A percentile compares a stretch with the other conserved stretches of the same genome.
These are phyloP conservation scores for Fagus sylvatica DNA, from an alignment of 306 rosid species.

Conservation along the genomic window DNA sequence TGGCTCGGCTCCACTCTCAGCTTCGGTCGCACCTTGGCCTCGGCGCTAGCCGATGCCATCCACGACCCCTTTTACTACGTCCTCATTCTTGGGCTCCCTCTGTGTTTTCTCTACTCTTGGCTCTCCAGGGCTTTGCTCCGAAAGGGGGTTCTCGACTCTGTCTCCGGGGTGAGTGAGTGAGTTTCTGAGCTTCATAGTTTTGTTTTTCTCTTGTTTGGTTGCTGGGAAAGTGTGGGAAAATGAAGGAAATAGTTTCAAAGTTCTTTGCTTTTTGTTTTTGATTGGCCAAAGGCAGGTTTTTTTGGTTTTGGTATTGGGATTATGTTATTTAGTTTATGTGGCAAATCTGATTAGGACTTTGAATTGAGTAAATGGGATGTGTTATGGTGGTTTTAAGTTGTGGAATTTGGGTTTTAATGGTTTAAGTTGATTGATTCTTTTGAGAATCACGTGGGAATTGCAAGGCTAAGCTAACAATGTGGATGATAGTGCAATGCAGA, in stretches of 20 bases:
- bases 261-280: no score
- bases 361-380: neutral
- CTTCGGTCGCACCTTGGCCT: conserved; percentile 29
- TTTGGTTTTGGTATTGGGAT: no score
- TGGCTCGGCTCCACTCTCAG: conserved; percentile 62
- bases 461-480: neutral
- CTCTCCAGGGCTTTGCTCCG: conserved; percentile 53
- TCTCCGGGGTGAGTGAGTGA: conserved; percentile 48
- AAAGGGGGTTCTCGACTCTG: conserved; percentile 53
- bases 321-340: neutral
- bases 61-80: conserved; percentile 70
- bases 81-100: conserved; percentile 68
- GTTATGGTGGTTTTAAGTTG: neutral
- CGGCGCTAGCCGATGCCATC: conserved; percentile 47
- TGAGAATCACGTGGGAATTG: neutral
- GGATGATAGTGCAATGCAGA: neutral
- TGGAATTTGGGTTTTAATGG: neutral
- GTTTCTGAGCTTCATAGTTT: neutral
- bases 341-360: neutral
- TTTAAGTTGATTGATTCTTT: neutral
- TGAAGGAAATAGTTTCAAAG: neutral
- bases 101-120: conserved; percentile 64
- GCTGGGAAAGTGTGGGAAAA: neutral
- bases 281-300: no score
- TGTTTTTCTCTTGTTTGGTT: neutral